Percentiles rank a stretch among this genome's conserved stretches.
phyloP scores from a whole-genome alignment of 306 rosid species.

The Lablab purpureus region DNA sequence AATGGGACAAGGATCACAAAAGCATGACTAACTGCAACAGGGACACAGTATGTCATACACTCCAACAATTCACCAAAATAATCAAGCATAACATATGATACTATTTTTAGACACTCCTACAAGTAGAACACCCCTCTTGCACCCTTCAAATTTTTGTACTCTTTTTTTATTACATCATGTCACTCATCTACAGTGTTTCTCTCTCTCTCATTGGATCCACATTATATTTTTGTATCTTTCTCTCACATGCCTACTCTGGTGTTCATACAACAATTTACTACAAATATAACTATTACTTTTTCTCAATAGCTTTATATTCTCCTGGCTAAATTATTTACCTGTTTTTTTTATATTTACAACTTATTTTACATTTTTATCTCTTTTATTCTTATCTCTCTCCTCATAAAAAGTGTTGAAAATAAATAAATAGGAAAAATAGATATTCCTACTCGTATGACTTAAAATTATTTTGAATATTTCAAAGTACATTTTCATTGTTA shows the following conservation, averaged over 20 bases:
- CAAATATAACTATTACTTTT: background rate
- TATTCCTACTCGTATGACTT: background rate
- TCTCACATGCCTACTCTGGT: background rate
- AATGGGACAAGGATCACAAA: slow-evolving; percentile 1
- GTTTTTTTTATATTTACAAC: background rate
- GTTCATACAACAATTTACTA: background rate
- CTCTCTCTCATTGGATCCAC: background rate
- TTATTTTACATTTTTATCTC: background rate
- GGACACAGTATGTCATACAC: background rate
- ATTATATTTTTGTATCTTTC: too few species aligned
- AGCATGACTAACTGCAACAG: background rate
- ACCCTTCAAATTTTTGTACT: too few species aligned
- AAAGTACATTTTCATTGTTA: background rate
- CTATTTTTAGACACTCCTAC: background rate
- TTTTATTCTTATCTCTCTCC: background rate
- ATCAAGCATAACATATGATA: background rate
- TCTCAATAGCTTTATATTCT: background rate
- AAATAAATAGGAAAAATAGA: background rate
- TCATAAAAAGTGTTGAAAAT: background rate
- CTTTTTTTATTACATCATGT: background rate
- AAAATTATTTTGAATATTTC: background rate
- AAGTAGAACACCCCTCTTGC: too few species aligned
- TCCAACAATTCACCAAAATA: background rate
- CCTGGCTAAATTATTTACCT: background rate
- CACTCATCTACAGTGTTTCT: background rate